Evolutionary conservation across 345 rosid genomes (phyloP).

Genomic region (Hibiscus tridactylites): DNA sequence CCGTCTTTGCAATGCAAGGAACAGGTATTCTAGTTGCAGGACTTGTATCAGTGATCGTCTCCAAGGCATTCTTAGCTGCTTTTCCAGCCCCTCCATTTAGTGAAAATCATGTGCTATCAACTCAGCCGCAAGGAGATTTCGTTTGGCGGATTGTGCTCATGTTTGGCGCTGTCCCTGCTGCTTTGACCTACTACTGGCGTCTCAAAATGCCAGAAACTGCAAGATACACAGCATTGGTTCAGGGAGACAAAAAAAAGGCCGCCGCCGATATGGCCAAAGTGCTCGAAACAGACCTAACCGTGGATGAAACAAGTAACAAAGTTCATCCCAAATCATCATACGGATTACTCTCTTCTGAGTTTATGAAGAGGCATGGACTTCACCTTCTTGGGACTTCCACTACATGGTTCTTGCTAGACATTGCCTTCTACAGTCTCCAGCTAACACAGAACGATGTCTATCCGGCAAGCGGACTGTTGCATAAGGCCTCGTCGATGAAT

Average conservation of each 20-base stretch:
- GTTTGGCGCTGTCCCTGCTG: conserved; percentile 76
- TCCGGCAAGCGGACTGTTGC: conserved; percentile 42
- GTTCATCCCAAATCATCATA: conserved; percentile 21
- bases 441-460: conserved; percentile 64
- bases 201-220: conserved; percentile 85
- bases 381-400: conserved; percentile 60
- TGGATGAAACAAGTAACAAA: conserved; percentile 5
- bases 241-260: conserved; percentile 52
- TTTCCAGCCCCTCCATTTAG: conserved; percentile 19
- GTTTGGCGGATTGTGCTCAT: conserved; percentile 71
- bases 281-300: conserved; percentile 19
- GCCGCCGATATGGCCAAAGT: conserved; percentile 68
- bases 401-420: conserved; percentile 68
- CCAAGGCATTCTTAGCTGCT: conserved; percentile 32
- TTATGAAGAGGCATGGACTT: conserved; percentile 42
- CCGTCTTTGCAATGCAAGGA: conserved; percentile 80
- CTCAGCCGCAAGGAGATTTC: conserved; percentile 51
- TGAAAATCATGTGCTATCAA: conserved; percentile 26
- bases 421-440: conserved; percentile 63
- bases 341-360: conserved; percentile 39
- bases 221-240: conserved; percentile 61
- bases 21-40: conserved; percentile 59
- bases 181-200: conserved; percentile 66
- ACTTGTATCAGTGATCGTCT: conserved; percentile 44
- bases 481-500: conserved; percentile 40